phyloP scores from a whole-genome alignment of 1,284 basidiomycete genomes.

The Inonotus obliquus region DNA sequence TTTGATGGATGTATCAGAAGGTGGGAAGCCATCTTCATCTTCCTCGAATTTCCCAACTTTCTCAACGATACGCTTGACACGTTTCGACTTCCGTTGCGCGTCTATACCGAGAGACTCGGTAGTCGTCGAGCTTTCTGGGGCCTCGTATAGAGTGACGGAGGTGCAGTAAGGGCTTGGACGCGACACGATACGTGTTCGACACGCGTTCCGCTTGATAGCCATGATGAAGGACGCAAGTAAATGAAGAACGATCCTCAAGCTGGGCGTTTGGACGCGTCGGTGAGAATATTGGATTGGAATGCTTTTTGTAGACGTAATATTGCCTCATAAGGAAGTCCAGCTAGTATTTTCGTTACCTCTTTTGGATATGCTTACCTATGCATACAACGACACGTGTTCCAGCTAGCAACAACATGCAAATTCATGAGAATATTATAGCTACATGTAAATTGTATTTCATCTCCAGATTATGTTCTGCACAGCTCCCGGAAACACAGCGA shows the following conservation, averaged over 20 bases:
- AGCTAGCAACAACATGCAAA: too few species aligned
- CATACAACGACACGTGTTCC: too few species aligned
- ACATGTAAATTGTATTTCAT: too few species aligned
- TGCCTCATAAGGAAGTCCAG: too few species aligned
- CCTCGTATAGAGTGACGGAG: conserved; percentile 16
- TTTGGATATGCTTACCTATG: too few species aligned
- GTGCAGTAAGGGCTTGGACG: conserved; percentile 12
- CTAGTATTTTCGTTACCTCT: too few species aligned
- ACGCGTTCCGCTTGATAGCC: conserved; percentile 8
- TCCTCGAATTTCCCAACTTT: conserved; percentile 3
- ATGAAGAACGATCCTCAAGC: neutral
- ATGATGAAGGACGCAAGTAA: neutral
- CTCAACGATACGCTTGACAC: neutral
- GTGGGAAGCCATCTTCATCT: neutral
- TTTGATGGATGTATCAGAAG: neutral
- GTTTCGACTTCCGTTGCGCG: conserved; percentile 11
- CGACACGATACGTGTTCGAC: conserved; percentile 4
- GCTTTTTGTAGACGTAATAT: too few species aligned
- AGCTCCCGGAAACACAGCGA: too few species aligned
- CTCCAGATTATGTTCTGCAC: too few species aligned
- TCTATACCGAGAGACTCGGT: neutral
- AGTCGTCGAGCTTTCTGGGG: neutral
- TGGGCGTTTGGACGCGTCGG: too few species aligned
- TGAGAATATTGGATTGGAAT: too few species aligned
- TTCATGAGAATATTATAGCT: too few species aligned